Conservation (phyloP, 2,329 filamentous ascomycete genomes). For the Cercospora zeina region DNA sequence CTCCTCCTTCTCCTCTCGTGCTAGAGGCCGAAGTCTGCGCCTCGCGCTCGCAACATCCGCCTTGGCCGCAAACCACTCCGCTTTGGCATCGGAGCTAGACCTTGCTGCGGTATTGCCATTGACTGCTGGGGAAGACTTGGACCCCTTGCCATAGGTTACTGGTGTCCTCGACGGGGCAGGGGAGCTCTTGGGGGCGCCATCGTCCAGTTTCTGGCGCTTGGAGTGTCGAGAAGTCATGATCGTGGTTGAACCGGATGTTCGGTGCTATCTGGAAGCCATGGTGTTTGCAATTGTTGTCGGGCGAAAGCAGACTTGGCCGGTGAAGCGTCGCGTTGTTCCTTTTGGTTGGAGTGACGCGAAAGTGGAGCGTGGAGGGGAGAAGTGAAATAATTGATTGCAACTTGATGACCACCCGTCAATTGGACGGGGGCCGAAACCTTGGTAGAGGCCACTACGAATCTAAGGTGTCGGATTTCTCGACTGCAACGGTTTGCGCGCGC, state of each 20-base stretch:
- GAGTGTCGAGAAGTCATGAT: slow-evolving; percentile 34
- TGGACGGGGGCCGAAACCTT: no score
- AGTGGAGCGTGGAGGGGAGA: background rate
- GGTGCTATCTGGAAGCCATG: background rate
- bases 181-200: slow-evolving; percentile 17
- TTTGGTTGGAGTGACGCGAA: slow-evolving; percentile 1
- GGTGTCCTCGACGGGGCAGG: slow-evolving; percentile 13
- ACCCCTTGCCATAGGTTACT: slow-evolving; percentile 8
- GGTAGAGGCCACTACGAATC: no score
- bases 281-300: background rate
- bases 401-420: background rate
- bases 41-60: slow-evolving; percentile 19
- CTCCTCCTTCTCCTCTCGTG: slow-evolving; percentile 21
- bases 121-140: slow-evolving; percentile 20
- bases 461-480: no score
- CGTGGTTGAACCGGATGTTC: background rate
- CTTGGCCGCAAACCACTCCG: slow-evolving; percentile 15
- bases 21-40: background rate
- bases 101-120: slow-evolving; percentile 5
- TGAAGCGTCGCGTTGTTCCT: background rate
- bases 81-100: background rate
- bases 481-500: no score
- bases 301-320: background rate
- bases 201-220: slow-evolving; percentile 38
- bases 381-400: background rate